phyloP scores from a whole-genome alignment of 768 basidiomycete genomes.

The Serendipita sp. region DNA sequence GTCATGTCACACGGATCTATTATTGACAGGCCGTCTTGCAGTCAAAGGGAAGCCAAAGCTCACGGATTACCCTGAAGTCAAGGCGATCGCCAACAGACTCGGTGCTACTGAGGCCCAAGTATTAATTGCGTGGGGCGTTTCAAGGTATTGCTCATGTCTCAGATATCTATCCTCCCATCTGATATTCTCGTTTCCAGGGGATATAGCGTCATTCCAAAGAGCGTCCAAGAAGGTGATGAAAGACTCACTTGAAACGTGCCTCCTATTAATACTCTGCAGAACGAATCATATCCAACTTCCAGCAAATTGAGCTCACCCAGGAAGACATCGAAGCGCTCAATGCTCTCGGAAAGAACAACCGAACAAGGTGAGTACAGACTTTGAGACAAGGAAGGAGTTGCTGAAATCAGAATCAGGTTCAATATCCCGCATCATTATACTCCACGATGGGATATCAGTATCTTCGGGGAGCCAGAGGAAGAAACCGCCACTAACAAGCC shows the following conservation, averaged over 20 bases:
- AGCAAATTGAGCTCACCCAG: conserved; percentile 50
- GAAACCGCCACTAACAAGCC: conserved; percentile 18
- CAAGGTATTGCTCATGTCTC: too few species aligned
- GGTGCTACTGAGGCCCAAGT: conserved; percentile 64
- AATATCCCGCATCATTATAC: conserved; percentile 50
- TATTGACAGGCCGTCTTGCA: conserved; percentile 15
- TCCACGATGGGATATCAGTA: conserved; percentile 53
- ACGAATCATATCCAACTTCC: conserved; percentile 62
- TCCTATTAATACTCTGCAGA: conserved; percentile 19
- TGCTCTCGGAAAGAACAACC: conserved; percentile 33
- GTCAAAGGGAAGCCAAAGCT: conserved; percentile 48
- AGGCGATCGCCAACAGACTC: conserved; percentile 45
- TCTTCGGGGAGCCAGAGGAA: conserved; percentile 54
- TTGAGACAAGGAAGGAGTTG: conserved; percentile 14
- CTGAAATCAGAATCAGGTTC: conserved; percentile 21
- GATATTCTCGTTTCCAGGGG: too few species aligned
- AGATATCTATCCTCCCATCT: too few species aligned
- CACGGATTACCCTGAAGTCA: conserved; percentile 48
- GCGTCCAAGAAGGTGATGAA: conserved; percentile 42
- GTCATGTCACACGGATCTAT: not conserved
- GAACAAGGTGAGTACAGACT: conserved; percentile 21
- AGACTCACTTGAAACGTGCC: not conserved
- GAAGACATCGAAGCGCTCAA: conserved; percentile 51
- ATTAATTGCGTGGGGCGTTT: conserved; percentile 64
- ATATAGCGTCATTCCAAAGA: conserved; percentile 75